Evolutionary conservation across 495 filamentous ascomycete species (phyloP).

Genomic region (Hyaloscypha variabilis): DNA sequence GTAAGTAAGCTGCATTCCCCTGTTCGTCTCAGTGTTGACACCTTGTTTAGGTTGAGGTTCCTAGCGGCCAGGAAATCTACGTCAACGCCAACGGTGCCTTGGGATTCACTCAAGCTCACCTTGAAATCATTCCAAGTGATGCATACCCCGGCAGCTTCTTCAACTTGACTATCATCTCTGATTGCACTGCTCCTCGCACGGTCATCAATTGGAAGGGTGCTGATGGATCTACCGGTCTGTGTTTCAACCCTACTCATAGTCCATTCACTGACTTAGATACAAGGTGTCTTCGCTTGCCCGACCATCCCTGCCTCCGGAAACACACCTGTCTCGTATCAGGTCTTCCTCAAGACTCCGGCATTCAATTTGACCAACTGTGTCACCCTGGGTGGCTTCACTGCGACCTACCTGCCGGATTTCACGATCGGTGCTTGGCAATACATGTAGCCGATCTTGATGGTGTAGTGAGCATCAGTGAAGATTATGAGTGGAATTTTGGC

Average conservation of each 20-base stretch:
- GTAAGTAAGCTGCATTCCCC: constrained; percentile 2
- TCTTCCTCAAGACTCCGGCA: constrained; percentile 21
- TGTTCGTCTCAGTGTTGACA: not conserved
- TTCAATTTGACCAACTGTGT: constrained; percentile 26
- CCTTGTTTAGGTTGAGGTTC: constrained; percentile 51
- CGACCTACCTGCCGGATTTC: constrained; percentile 2
- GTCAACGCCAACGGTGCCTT: constrained; percentile 57
- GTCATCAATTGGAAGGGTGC: constrained; percentile 21
- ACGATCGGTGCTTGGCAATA: constrained; percentile 23
- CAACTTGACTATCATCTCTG: constrained; percentile 15
- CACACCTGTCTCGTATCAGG: constrained; percentile 3
- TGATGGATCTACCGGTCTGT: constrained; percentile 1
- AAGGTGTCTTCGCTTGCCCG: constrained; percentile 24
- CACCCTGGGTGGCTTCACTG: constrained; percentile 11
- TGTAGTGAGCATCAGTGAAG: not conserved
- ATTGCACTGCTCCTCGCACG: not conserved
- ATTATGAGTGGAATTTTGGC: not conserved
- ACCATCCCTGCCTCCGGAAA: not conserved
- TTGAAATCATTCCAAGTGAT: constrained; percentile 56
- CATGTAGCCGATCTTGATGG: not conserved
- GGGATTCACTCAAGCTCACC: constrained; percentile 64
- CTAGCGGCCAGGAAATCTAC: constrained; percentile 71
- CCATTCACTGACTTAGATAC: constrained; percentile 11
- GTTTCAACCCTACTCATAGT: not conserved
- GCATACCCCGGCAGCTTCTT: constrained; percentile 49